These are phyloP conservation scores for Syzygium aromaticum DNA, from an alignment of 345 rosid species.

Conservation along the genomic window DNA sequence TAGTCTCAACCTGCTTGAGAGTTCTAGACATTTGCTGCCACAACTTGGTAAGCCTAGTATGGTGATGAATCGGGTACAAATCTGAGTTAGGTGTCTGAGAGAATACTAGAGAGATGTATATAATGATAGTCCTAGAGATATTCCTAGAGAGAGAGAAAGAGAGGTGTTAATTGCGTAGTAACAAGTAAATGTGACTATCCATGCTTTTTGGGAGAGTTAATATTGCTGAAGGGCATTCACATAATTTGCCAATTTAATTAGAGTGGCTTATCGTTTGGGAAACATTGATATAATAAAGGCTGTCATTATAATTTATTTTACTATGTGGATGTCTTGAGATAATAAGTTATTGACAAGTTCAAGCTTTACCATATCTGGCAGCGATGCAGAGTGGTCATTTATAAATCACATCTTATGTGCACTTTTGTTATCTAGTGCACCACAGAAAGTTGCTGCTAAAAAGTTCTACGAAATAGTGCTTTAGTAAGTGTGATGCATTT, in stretches of 20 bases:
- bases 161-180: neutral
- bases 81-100: neutral
- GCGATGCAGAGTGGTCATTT: neutral
- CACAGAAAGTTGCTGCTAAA: neutral
- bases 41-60: neutral
- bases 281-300: neutral
- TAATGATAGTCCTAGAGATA: neutral
- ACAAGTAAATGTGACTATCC: neutral
- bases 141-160: neutral
- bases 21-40: neutral
- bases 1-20: neutral
- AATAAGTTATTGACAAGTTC: neutral
- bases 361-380: neutral
- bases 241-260: neutral
- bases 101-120: neutral
- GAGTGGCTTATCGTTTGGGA: neutral
- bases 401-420: neutral
- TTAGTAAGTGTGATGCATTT: neutral
- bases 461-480: neutral
- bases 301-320: neutral
- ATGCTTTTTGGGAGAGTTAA: neutral
- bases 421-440: neutral
- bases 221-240: neutral
- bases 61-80: neutral
- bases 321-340: neutral